Evolutionary conservation across 2,329 filamentous ascomycete genomes (phyloP).

Genomic region (Fusarium haematococcum): DNA sequence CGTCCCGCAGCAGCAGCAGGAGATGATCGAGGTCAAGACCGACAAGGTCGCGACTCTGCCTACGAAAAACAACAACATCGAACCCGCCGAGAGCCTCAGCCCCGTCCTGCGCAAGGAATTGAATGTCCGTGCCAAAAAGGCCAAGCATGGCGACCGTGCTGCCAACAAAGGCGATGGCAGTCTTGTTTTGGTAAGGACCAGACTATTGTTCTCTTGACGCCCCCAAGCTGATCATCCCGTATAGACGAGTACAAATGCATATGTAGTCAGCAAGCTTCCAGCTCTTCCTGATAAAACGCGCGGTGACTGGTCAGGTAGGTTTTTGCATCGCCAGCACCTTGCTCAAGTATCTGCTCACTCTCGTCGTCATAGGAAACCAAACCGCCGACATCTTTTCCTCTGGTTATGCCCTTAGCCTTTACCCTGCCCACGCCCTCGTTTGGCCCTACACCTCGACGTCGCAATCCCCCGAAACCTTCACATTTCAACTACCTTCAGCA

Average conservation of each 20-base stretch:
- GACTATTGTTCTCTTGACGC: conserved; percentile 17
- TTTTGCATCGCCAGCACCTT: not conserved
- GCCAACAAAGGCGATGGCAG: conserved; percentile 75
- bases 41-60: conserved; percentile 62
- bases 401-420: conserved; percentile 84
- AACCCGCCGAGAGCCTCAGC: conserved; percentile 57
- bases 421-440: conserved; percentile 83
- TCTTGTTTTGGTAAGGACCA: conserved; percentile 68
- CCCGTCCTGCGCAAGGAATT: conserved; percentile 63
- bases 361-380: conserved; percentile 64
- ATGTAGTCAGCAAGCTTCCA: conserved; percentile 86
- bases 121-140: conserved; percentile 71
- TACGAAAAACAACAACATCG: conserved; percentile 60
- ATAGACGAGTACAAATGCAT: conserved; percentile 86
- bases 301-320: conserved; percentile 73
- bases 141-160: conserved; percentile 70
- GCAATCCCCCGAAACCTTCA: conserved; percentile 80
- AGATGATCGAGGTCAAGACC: conserved; percentile 68
- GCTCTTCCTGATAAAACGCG: conserved; percentile 83
- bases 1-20: conserved; percentile 52
- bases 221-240: conserved; percentile 25
- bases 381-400: conserved; percentile 74
- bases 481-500: conserved; percentile 81
- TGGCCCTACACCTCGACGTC: conserved; percentile 87
- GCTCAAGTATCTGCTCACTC: conserved; percentile 22